phyloP scores from a whole-genome alignment of 345 rosid species.

The Hevea brasiliensis region DNA sequence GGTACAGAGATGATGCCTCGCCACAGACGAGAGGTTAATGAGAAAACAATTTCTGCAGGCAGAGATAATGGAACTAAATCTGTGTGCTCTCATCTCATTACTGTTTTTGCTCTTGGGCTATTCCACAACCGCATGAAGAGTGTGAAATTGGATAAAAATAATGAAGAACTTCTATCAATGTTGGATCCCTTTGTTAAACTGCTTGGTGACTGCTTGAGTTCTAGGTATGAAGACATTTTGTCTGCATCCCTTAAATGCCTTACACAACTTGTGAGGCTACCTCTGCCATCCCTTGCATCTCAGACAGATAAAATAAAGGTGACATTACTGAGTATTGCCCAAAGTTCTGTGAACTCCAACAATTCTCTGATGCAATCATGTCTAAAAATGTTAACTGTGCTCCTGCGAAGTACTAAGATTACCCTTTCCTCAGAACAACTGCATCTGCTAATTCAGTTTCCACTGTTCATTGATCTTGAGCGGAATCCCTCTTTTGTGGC shows the following conservation, averaged over 20 bases:
- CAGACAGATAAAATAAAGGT: conserved; percentile 76
- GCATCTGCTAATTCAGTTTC: conserved; percentile 66
- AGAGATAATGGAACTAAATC: conserved; percentile 42
- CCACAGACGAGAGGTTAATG: conserved; percentile 28
- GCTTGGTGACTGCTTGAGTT: conserved; percentile 71
- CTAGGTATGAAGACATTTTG: conserved; percentile 78
- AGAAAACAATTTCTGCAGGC: conserved; percentile 28
- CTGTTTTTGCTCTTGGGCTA: conserved; percentile 73
- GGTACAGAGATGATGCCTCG: conserved; percentile 24
- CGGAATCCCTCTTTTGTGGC: conserved; percentile 65
- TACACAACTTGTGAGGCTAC: conserved; percentile 64
- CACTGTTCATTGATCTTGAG: conserved; percentile 79
- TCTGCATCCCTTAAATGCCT: conserved; percentile 78
- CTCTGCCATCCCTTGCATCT: conserved; percentile 69
- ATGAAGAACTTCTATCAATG: conserved; percentile 53
- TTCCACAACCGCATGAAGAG: conserved; percentile 59
- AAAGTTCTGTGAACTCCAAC: conserved; percentile 49
- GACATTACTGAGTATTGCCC: conserved; percentile 65
- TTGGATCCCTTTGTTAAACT: conserved; percentile 80
- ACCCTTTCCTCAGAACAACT: conserved; percentile 74
- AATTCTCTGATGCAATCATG: conserved; percentile 77
- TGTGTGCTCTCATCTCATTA: conserved; percentile 59
- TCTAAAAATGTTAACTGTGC: conserved; percentile 72
- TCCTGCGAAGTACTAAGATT: conserved; percentile 54
- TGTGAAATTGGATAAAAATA: conserved; percentile 42